Evolutionary conservation across 805 yeast genomes (phyloP), one percentile per base, ranked within the genome.

Genomic region (Spencermartinsiella europaea): DNA sequence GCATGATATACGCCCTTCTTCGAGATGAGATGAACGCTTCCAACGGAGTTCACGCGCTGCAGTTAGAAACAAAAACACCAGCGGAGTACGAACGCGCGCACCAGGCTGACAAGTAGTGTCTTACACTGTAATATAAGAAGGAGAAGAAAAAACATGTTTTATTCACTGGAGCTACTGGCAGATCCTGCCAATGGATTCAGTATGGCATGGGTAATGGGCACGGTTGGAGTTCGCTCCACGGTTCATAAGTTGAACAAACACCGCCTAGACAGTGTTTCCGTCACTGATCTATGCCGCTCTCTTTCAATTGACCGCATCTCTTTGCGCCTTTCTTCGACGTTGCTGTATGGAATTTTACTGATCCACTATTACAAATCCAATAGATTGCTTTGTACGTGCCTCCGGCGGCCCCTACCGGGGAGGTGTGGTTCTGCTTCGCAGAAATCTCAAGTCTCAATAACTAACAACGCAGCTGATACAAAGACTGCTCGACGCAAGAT

Each of bases 41-140:
- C 27, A 75, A 79, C 47, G 90, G 93, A 0, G 79, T 91, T 16
- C 98, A 90, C 68, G 96, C 97, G 0, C 69, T 90, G 50, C 96
- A 88, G 61, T 73, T 90, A 67, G 80, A 80, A 62, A 83, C 95
- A 0, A 84, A 83, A 65, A 88, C 96, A 1, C 76, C 77, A 1
- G 72, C 68, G 38, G 91, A 85, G 56, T 72, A 70, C 21, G 47
- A 45, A 19, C 40, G 36, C 15, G 35, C 41, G 10, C 35, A 45
- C 34, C 22, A 14, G n/a, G 8, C 19, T 7, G n/a, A 5, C 7
- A 14, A 8, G n/a, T 34, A 34, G 37, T 5, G 7, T n/a, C 19
- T n/a, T 28, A 10, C 10, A 28, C 10, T 10, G 14, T 28, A 10
- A 14, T 14, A 28, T 28, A 28, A 10, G 12, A 34, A 7, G 15